A percentile compares a stretch with the other conserved stretches of the same genome.
Evolutionary conservation across 2,329 filamentous ascomycete species (phyloP).

Genomic region (Herpomyces periplanetae): DNA sequence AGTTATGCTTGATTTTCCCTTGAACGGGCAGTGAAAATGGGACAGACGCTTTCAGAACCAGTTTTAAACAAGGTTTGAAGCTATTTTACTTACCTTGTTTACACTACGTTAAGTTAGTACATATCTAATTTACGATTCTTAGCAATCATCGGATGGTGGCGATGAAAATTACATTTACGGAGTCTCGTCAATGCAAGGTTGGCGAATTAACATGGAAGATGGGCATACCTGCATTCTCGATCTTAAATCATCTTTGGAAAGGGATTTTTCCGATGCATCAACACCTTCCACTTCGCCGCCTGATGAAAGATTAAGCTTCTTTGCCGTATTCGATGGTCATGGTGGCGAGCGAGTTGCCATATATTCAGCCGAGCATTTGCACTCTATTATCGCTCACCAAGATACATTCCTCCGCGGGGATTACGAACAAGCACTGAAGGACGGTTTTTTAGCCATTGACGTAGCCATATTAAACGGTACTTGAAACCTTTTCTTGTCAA

Average conservation of each 20-base stretch:
- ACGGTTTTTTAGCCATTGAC: conserved; percentile 84
- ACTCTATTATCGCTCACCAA: conserved; percentile 77
- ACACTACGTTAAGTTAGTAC: too few species aligned
- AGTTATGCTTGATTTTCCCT: too few species aligned
- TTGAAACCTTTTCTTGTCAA: not conserved
- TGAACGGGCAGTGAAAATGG: too few species aligned
- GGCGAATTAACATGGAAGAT: conserved; percentile 99
- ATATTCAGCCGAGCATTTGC: conserved; percentile 65
- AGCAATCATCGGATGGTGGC: conserved; percentile 61
- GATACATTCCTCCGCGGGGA: conserved; percentile 65
- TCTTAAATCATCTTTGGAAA: conserved; percentile 20
- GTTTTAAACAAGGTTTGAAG: too few species aligned
- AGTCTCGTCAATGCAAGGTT: conserved; percentile 95
- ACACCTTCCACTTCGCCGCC: too few species aligned
- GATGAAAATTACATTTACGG: conserved; percentile 79
- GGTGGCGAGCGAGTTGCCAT: conserved; percentile 83
- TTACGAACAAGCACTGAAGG: conserved; percentile 79
- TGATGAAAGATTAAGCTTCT: conserved; percentile 54
- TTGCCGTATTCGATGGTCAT: conserved; percentile 90
- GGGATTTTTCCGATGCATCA: conserved; percentile 12
- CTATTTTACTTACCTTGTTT: too few species aligned
- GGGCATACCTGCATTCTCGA: conserved; percentile 66
- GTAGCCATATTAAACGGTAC: conserved; percentile 69
- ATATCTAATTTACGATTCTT: too few species aligned
- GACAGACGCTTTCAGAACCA: too few species aligned